Conservation (phyloP, 2,329 filamentous ascomycete species). For the Talaromyces funiculosus region DNA sequence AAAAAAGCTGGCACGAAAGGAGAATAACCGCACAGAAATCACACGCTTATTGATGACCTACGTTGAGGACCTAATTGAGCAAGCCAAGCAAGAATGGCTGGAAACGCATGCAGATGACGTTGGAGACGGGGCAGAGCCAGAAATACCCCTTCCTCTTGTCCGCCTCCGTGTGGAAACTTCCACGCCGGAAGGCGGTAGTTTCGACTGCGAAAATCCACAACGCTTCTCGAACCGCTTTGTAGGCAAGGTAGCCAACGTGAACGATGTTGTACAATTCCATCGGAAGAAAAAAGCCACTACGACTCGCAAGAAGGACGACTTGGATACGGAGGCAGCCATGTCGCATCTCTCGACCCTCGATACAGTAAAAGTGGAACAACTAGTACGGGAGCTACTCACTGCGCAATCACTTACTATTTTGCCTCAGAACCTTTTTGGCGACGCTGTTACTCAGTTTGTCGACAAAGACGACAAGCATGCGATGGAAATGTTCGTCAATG, state of each 20-base stretch:
- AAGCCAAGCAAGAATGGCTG: conserved; percentile 77
- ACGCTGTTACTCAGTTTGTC: conserved; percentile 88
- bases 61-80: conserved; percentile 79
- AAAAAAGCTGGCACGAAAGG: conserved; percentile 69
- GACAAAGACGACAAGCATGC: conserved; percentile 93
- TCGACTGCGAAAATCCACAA: conserved; percentile 90
- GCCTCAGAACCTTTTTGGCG: conserved; percentile 85
- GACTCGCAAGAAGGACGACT: conserved; percentile 44
- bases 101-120: conserved; percentile 64
- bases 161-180: conserved; percentile 88
- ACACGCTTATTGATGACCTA: conserved; percentile 70
- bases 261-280: conserved; percentile 90
- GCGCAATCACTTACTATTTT: conserved; percentile 88
- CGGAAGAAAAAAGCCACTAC: conserved; percentile 67
- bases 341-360: conserved; percentile 59
- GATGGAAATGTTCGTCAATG: conserved; percentile 73
- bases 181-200: conserved; percentile 75
- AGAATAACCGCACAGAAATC: conserved; percentile 76
- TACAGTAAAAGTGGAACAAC: conserved; percentile 76
- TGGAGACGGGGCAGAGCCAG: conserved; percentile 48
- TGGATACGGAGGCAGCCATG: conserved; percentile 57
- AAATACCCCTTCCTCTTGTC: conserved; percentile 73
- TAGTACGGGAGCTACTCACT: conserved; percentile 81
- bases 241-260: conserved; percentile 85
- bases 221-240: conserved; percentile 90